Conservation (phyloP, 2,329 filamentous ascomycete genomes). For the Trichoderma hamatum region DNA sequence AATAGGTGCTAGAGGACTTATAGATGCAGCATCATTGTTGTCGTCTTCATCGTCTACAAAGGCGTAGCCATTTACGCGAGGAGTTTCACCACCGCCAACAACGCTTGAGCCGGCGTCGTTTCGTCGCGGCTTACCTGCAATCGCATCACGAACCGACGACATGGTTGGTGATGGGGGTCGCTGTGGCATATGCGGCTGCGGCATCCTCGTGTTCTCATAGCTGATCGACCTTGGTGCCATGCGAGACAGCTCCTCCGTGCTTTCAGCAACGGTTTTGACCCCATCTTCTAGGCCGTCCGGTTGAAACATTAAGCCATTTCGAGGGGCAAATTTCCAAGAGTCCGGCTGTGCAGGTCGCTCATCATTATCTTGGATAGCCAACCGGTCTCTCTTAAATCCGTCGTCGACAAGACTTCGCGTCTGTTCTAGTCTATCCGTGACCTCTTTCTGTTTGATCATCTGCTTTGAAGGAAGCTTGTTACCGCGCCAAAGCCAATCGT, state of each 20-base stretch:
- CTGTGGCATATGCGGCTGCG: slow-evolving; percentile 49
- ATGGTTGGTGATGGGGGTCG: slow-evolving; percentile 77
- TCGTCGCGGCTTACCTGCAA: slow-evolving; percentile 69
- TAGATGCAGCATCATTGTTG: slow-evolving; percentile 47
- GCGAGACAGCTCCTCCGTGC: slow-evolving; percentile 68
- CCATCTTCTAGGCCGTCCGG: slow-evolving; percentile 66
- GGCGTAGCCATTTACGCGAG: slow-evolving; percentile 87
- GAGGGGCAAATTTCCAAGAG: slow-evolving; percentile 72
- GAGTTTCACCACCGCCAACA: slow-evolving; percentile 71
- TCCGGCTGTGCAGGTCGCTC: slow-evolving; percentile 77
- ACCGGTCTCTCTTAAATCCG: slow-evolving; percentile 58
- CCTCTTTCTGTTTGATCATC: slow-evolving; percentile 68
- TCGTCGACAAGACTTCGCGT: slow-evolving; percentile 56
- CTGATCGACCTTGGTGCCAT: slow-evolving; percentile 77
- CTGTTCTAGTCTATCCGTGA: slow-evolving; percentile 56
- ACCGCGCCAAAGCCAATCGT: slow-evolving; percentile 84
- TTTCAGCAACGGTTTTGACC: slow-evolving; percentile 66
- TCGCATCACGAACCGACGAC: slow-evolving; percentile 81
- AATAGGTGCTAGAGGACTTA: slow-evolving; percentile 46
- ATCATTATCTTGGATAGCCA: slow-evolving; percentile 68
- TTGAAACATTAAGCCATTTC: slow-evolving; percentile 86
- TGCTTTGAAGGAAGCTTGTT: slow-evolving; percentile 87
- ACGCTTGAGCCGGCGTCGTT: slow-evolving; percentile 64
- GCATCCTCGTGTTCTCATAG: slow-evolving; percentile 82
- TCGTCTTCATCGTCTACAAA: slow-evolving; percentile 85